These are phyloP conservation scores for Aspergillus sp. DNA, from an alignment of 2,329 filamentous ascomycete species.

Conservation along the genomic window DNA sequence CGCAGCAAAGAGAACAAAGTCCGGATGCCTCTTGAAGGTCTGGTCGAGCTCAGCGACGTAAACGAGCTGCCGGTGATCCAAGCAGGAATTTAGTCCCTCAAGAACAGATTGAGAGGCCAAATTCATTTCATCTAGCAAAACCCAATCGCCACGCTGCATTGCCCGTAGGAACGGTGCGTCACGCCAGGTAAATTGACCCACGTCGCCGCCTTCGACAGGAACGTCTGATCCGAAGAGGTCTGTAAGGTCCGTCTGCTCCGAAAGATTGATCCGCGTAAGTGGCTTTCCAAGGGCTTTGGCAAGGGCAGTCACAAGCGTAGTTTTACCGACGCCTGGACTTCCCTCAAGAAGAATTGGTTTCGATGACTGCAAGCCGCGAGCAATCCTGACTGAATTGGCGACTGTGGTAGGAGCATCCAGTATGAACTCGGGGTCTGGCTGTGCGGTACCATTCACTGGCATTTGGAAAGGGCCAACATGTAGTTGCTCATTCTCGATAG, in stretches of 20 bases:
- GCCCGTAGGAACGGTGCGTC: constrained; percentile 92
- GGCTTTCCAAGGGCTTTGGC: constrained; percentile 70
- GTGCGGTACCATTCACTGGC: constrained; percentile 40
- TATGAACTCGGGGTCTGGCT: constrained; percentile 56
- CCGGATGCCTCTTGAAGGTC: constrained; percentile 77
- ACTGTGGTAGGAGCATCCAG: constrained; percentile 85
- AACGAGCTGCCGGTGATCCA: constrained; percentile 91
- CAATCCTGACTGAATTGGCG: constrained; percentile 80
- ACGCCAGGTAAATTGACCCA: constrained; percentile 87
- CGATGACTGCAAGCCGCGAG: constrained; percentile 75
- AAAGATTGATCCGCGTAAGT: constrained; percentile 89
- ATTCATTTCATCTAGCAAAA: constrained; percentile 97
- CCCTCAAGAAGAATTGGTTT: constrained; percentile 94
- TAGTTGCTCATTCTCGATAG: constrained; percentile 45
- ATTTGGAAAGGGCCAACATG: constrained; percentile 68
- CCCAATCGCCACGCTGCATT: constrained; percentile 96
- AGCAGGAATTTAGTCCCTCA: constrained; percentile 89
- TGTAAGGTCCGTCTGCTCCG: constrained; percentile 95
- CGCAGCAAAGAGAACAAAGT: constrained; percentile 91
- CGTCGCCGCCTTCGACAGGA: constrained; percentile 81
- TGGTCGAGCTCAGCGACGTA: constrained; percentile 94
- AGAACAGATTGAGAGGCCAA: constrained; percentile 92
- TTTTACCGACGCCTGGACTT: constrained; percentile 97
- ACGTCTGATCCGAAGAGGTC: constrained; percentile 96
- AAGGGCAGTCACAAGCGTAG: constrained; percentile 78